Base-by-base conservation (phyloP, 2,329 filamentous ascomycete species). In the Colletotrichum sp. region DNA sequence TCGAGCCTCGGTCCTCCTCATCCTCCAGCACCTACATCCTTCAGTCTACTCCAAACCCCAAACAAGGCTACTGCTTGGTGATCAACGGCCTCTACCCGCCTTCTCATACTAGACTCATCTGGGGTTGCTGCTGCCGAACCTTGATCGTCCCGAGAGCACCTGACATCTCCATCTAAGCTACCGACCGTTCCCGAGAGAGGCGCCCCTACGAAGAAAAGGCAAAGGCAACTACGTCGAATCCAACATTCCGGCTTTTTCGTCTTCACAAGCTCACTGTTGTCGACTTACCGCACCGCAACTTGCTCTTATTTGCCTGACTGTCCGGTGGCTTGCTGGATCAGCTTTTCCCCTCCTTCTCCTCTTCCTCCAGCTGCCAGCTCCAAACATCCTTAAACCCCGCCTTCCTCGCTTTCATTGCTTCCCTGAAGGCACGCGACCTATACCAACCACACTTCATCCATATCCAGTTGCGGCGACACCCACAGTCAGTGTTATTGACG, bases 111-210 rank as follows among this genome's bases (percentile, higher is more conserved):
- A 68, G 63, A 26, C 73, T 63, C 34, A 38, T 18, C 73, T 73
- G 14, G 63, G 21, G 26, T 48, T 52, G 58, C 56, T 64, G 52
- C 73, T 64, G 63, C 69, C 38, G 34, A 59, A 73, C 34, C 38
- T 74, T 55, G 61, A 65, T 66, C 36, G 55, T 18, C 30, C 62
- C 69, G 63, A 67, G 69, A 62, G 63, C 73, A 75, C 73, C 73
- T 73, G 73, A 75, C 73, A 64, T 75, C 62, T 64, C 28, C 34
- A 55, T 14, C 16, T 43, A 61, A 66, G 30, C 69, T 67, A 66
- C 55, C 72, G 36, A 62, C 55, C 56, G 63, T 58, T 62, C 62
- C 72, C 61, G 71, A 73, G 63, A 58, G 38, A 73, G 12, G 43
- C n/a, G 30, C 64, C 32, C 30, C 67, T 55, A 62, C 61, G 55